A percentile compares a stretch with the other conserved stretches of the same genome.
phyloP scores from a whole-genome alignment of 2,329 filamentous ascomycete species.

The Orbilia javanica region DNA sequence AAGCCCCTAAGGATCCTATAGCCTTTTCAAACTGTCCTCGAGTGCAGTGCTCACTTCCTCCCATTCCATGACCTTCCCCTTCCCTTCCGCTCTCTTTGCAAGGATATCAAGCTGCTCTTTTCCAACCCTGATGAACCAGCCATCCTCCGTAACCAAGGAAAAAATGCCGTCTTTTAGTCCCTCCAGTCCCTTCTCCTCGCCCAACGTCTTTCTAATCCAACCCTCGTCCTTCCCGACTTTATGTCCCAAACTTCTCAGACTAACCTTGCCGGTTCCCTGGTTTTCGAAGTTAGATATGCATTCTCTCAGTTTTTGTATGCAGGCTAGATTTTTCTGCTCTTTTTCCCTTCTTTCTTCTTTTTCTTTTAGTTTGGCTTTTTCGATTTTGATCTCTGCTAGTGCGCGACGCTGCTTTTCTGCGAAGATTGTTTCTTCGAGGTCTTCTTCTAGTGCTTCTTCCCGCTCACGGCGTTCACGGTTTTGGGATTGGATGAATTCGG shows the following conservation, averaged over 20 bases:
- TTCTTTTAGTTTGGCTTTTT: conserved; percentile 45
- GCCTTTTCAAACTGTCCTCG: conserved; percentile 30
- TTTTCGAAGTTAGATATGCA: conserved; percentile 2
- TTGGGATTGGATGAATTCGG: conserved; percentile 50
- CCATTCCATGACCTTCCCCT: conserved; percentile 39
- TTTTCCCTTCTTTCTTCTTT: conserved; percentile 31
- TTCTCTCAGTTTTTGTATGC: not conserved
- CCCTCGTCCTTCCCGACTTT: conserved; percentile 42
- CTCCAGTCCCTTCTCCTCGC: conserved; percentile 17
- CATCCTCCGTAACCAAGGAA: conserved; percentile 40
- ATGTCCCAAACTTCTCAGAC: conserved; percentile 39
- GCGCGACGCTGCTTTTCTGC: conserved; percentile 54
- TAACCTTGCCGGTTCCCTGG: conserved; percentile 28
- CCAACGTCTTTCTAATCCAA: conserved; percentile 28
- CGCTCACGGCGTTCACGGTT: conserved; percentile 43
- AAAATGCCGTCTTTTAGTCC: not conserved
- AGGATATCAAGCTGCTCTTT: conserved; percentile 24
- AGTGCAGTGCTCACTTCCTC: conserved; percentile 41
- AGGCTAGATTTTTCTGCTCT: conserved; percentile 27
- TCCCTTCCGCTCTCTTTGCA: conserved; percentile 20
- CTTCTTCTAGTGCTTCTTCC: conserved; percentile 37
- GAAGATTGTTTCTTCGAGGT: conserved; percentile 39
- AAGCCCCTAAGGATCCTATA: conserved; percentile 2
- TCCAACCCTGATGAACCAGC: conserved; percentile 53
- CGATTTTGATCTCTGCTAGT: conserved; percentile 49